Evolutionary conservation across 2,329 filamentous ascomycete species (phyloP), one percentile per base, ranked within the genome.

Genomic region (Sclerotinia borealis): DNA sequence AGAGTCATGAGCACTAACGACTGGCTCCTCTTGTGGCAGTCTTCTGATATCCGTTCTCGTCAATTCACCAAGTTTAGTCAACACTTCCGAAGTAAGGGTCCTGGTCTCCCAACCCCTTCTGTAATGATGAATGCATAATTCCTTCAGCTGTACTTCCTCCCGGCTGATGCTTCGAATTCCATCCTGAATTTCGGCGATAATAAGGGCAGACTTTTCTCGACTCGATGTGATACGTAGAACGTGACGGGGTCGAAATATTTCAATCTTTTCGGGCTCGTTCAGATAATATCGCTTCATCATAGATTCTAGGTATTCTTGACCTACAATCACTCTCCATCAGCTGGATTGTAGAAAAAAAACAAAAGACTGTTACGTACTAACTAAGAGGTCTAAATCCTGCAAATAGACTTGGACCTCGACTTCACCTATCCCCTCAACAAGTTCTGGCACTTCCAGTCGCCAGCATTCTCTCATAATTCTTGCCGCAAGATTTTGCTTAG

Each of bases 381-480:
- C 47, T 9, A 75, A 59, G 56, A 73, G 65, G 13, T 72, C 70
- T 19, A 74, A 63, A 43, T 74, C 68, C 31, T 58, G 55, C 6
- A 49, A 34, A 11, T 54, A 55, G 34, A 75, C n/a, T 49, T 69
- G 37, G 48, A 75, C 45, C 45, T 75, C 72, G 49, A 72, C 67
- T 61, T 73, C 68, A 11, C 74, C 74, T 52, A 74, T 65, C 8
- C 68, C 67, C 5, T 72, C 66, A 10, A 61, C 60, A n/a, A 74
- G 25, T 55, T 73, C 72, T 52, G 68, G 68, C 17, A 74, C 59
- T 39, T 71, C 68, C 19, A 75, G 9, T 39, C 65, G 63, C 74
- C 74, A 75, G 39, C 72, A 75, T 27, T 72, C 65, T 19, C 72
- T 65, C 15, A 75, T 8, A 9, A 75, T 34, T 22, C 60, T 59